Conservation (phyloP, 2,329 filamentous ascomycete genomes). For the Sclerotinia minor region DNA sequence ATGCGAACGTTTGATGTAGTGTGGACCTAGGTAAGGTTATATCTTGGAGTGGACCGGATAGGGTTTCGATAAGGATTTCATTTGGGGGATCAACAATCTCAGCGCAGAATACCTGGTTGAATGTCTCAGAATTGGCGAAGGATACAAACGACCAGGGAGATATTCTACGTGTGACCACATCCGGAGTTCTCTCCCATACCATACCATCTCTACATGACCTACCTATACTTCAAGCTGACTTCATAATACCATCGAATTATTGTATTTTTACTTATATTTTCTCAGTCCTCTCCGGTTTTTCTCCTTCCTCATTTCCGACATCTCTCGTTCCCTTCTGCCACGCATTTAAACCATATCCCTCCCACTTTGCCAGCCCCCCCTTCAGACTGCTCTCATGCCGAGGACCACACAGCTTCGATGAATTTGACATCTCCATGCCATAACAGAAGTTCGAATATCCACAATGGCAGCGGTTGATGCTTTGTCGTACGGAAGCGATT, state of each 20-base stretch:
- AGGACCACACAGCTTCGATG: conserved; percentile 41
- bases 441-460: conserved; percentile 40
- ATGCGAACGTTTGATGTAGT: conserved; percentile 1
- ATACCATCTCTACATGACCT: conserved; percentile 9
- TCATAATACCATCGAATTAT: neutral
- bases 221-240: conserved; percentile 12
- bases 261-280: conserved; percentile 4
- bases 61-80: conserved; percentile 17
- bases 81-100: conserved; percentile 14
- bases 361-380: conserved; percentile 24
- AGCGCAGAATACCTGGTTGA: conserved; percentile 19
- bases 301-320: conserved; percentile 4
- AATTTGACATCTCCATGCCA: conserved; percentile 39
- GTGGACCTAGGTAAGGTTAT: conserved; percentile 2
- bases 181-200: conserved; percentile 17
- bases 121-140: conserved; percentile 19
- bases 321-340: conserved; percentile 3
- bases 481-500: conserved; percentile 45
- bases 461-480: conserved; percentile 50
- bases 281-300: neutral
- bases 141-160: conserved; percentile 18
- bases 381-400: conserved; percentile 23
- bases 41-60: conserved; percentile 5
- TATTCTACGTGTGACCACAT: conserved; percentile 21
- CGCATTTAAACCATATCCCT: conserved; percentile 25